A percentile compares a stretch with the other conserved stretches of the same genome.
Evolutionary conservation across 345 rosid genomes (phyloP).

Genomic region (Eucalyptus fibrosa): DNA sequence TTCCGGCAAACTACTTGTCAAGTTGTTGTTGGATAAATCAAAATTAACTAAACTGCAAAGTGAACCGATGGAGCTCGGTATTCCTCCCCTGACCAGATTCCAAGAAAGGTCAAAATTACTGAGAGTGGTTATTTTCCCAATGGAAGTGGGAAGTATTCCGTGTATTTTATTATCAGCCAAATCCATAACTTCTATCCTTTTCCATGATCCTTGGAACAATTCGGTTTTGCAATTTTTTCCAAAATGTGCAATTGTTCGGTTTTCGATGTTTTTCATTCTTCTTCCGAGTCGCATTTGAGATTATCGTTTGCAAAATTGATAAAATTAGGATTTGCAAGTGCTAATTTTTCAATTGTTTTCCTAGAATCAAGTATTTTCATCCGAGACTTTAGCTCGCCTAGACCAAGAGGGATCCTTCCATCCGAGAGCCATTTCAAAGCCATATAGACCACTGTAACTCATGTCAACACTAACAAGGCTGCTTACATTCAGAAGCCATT

Average conservation of each 20-base stretch:
- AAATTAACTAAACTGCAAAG: slow-evolving; percentile 20
- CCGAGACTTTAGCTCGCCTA: slow-evolving; percentile 17
- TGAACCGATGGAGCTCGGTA: slow-evolving; percentile 18
- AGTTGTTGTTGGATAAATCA: slow-evolving; percentile 14
- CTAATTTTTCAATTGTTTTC: too few species aligned
- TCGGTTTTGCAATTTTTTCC: too few species aligned
- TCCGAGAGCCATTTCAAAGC: too few species aligned
- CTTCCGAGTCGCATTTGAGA: too few species aligned
- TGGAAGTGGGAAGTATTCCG: slow-evolving; percentile 20
- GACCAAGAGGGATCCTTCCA: slow-evolving; percentile 30
- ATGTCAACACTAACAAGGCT: slow-evolving; percentile 8
- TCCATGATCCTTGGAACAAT: slow-evolving; percentile 26
- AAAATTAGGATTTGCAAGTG: slow-evolving; percentile 11
- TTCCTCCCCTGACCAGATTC: slow-evolving; percentile 13
- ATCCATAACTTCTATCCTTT: slow-evolving; percentile 10
- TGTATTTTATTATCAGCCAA: slow-evolving; percentile 12
- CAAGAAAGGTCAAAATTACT: slow-evolving; percentile 1
- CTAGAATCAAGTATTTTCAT: too few species aligned
- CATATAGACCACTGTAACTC: background rate
- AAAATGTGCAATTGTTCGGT: too few species aligned
- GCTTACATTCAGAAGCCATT: slow-evolving; percentile 18
- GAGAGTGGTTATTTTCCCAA: slow-evolving; percentile 27
- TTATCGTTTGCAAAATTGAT: slow-evolving; percentile 6
- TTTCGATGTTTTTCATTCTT: too few species aligned
- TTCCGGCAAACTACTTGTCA: slow-evolving; percentile 23